Conservation (phyloP, 2,329 filamentous ascomycete species). For the Aspergillus sergii region DNA sequence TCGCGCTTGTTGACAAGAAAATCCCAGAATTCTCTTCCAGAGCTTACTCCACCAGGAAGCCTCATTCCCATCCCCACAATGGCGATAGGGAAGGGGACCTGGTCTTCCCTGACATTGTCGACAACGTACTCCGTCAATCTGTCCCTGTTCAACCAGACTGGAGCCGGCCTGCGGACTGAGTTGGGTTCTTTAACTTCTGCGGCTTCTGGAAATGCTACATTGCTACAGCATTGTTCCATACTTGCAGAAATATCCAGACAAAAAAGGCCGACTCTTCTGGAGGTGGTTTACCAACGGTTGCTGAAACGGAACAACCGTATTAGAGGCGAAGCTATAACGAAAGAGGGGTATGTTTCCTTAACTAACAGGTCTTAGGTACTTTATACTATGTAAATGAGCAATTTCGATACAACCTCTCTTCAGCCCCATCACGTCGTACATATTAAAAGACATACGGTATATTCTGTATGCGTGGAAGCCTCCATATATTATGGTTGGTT, state of each 20-base stretch:
- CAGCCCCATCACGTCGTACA: not conserved
- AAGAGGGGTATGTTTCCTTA: not conserved
- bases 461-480: not conserved
- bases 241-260: not conserved
- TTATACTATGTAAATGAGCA: not conserved
- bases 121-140: not conserved
- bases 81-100: constrained; percentile 20
- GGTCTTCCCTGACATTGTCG: not conserved
- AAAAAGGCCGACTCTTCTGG: not conserved
- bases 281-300: not conserved
- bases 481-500: not conserved
- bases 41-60: constrained; percentile 23
- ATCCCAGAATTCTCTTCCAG: constrained; percentile 24
- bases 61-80: constrained; percentile 29
- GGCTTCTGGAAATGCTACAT: not conserved
- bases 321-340: not conserved
- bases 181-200: not conserved
- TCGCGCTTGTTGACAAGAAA: constrained; percentile 25
- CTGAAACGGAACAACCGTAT: not conserved
- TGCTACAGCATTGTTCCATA: constrained; percentile 7
- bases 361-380: not conserved
- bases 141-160: not conserved
- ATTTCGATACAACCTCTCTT: not conserved
- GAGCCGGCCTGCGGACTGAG: not conserved
- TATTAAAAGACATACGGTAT: not conserved